Base-by-base conservation (phyloP, 2,329 filamentous ascomycete species). In the Ophiostoma triangulosporum region DNA sequence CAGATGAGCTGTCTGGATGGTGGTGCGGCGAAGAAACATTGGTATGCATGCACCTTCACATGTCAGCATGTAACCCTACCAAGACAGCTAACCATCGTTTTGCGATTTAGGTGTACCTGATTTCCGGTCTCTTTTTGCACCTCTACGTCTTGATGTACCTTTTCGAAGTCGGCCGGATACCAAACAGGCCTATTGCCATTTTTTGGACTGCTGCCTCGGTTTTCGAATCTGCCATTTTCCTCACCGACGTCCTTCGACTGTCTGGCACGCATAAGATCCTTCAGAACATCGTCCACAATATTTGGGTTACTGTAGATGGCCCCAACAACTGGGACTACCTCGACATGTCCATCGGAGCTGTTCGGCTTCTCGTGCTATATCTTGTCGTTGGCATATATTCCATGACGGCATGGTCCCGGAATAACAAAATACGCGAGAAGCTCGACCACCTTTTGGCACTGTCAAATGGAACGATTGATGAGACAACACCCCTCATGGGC, bases 131-230 rank as follows among this genome's bases (percentile, higher is more conserved):
- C 3, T 60, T 60, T 22, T 35, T 60, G 31, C 54, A 59, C 38
- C 32, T 59, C 24, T 57, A 59, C 35, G 48, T 54, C 24, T 29
- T 57, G 7, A 48, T 57, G 14, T 54, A 62, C 29, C 77, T 97
- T 54, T 75, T 95, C 62, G 90, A 96, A 66, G 86, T 80, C 57
- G 83, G 88, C 32, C 45, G 54, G 22, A 86, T 86, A 12, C 93
- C 93, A 0, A 90, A 84, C 50, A 72, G 82, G 48, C 82, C 87
- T 52, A 89, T 96, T 68, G 77, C 91, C 54, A 69, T 84, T 48
- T 82, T 88, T 61, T 98, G 93, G 93, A 65, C 75, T 40, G 68
- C 88, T 43, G 83, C 83, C 26, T 66, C 88, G n/a, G 66, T 78
- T 26, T 76, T 88, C 57, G 93, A 98, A 66, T 61, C 84, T 24